These are phyloP conservation scores for Dictyostelium discoideum DNA, from an alignment of 78 protist species.

Conservation along the genomic window DNA sequence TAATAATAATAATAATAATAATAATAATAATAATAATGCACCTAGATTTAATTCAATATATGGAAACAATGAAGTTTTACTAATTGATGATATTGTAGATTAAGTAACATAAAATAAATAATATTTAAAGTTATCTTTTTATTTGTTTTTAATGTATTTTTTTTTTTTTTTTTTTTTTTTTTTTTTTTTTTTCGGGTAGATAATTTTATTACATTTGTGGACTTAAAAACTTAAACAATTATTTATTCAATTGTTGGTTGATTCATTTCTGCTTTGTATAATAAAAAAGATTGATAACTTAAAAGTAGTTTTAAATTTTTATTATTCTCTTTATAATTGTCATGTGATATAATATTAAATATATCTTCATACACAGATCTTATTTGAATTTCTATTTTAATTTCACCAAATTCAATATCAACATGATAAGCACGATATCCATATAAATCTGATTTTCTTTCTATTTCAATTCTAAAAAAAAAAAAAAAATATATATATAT, in stretches of 20 bases:
- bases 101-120: neutral
- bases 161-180: neutral
- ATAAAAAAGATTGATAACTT: neutral
- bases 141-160: neutral
- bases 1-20: conserved; percentile 4
- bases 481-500: no score
- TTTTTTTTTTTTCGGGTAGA: no score
- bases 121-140: neutral
- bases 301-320: neutral
- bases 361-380: neutral
- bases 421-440: neutral
- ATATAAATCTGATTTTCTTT: neutral
- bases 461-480: neutral
- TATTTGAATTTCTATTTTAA: neutral
- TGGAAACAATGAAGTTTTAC: conserved; percentile 63
- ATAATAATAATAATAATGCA: neutral
- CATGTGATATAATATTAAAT: neutral
- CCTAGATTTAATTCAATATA: neutral
- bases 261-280: neutral
- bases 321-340: neutral
- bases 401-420: neutral
- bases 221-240: no score
- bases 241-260: neutral
- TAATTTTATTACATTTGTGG: no score
- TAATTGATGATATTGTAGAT: conserved; percentile 53